These are phyloP conservation scores for Coniochaeta prunicola DNA, from an alignment of 2,329 filamentous ascomycete genomes.

Conservation along the genomic window DNA sequence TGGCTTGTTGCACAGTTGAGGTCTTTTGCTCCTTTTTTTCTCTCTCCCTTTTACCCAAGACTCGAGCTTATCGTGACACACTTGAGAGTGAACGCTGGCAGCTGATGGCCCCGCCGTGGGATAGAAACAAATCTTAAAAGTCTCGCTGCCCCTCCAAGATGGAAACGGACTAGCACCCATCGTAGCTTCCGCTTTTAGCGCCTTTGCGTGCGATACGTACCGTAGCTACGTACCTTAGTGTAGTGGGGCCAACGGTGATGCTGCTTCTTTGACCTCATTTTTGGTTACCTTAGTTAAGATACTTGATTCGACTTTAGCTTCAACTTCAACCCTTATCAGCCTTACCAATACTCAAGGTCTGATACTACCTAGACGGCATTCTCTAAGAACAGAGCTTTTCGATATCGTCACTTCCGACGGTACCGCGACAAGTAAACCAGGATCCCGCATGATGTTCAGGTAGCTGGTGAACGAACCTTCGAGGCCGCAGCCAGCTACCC, in stretches of 20 bases:
- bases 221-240: too few relatives aligned
- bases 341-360: too few relatives aligned
- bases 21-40: not conserved
- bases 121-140: not conserved
- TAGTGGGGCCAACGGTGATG: not conserved
- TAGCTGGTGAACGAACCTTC: not conserved
- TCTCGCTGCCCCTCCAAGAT: constrained; percentile 1
- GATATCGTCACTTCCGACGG: too few relatives aligned
- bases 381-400: too few relatives aligned
- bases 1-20: not conserved
- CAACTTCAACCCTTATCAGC: too few relatives aligned
- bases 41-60: not conserved
- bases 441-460: not conserved
- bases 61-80: not conserved
- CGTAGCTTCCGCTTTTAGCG: not conserved
- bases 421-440: too few relatives aligned
- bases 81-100: not conserved
- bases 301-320: too few relatives aligned
- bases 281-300: not conserved
- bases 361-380: too few relatives aligned
- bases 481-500: not conserved
- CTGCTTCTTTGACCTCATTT: not conserved
- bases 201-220: too few relatives aligned
- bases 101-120: not conserved
- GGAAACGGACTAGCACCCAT: not conserved